Percentiles rank a stretch among this genome's conserved stretches.
phyloP scores from a whole-genome alignment of 805 yeast genomes.

The Hyphopichia homilentoma region DNA sequence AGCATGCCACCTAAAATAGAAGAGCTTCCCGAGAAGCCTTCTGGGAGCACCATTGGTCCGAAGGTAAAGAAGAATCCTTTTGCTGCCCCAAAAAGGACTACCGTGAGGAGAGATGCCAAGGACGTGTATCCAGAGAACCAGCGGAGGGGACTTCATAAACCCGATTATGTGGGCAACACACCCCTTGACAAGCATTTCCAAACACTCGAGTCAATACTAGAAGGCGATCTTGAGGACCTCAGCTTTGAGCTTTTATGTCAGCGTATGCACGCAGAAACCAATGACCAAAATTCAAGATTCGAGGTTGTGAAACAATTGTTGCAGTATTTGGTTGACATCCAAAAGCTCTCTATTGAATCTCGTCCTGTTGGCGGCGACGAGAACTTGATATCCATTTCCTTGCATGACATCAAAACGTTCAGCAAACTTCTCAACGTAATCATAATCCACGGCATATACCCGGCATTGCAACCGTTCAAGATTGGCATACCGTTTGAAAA shows the following conservation, averaged over 20 bases:
- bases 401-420: conserved; percentile 79
- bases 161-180: conserved; percentile 21
- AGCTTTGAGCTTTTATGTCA: conserved; percentile 8
- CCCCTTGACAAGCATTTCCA: conserved; percentile 35
- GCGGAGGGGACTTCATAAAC: conserved; percentile 32
- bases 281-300: not conserved
- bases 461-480: conserved; percentile 49
- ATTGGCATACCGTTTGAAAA: conserved; percentile 64
- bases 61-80: conserved; percentile 27
- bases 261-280: conserved; percentile 6
- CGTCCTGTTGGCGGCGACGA: conserved; percentile 16
- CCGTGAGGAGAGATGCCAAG: conserved; percentile 26
- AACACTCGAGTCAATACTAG: conserved; percentile 21
- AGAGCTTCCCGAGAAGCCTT: conserved; percentile 5
- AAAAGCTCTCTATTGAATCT: conserved; percentile 28
- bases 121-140: conserved; percentile 24
- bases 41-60: conserved; percentile 3
- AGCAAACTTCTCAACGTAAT: conserved; percentile 61
- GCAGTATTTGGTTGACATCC: conserved; percentile 34
- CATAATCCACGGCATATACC: conserved; percentile 68
- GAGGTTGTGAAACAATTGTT: conserved; percentile 34
- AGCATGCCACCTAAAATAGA: conserved; percentile 23
- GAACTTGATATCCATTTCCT: conserved; percentile 58
- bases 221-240: conserved; percentile 20
- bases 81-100: conserved; percentile 15